phyloP scores from a whole-genome alignment of 2,329 filamentous ascomycete genomes.

The Drechslerella dactyloides region DNA sequence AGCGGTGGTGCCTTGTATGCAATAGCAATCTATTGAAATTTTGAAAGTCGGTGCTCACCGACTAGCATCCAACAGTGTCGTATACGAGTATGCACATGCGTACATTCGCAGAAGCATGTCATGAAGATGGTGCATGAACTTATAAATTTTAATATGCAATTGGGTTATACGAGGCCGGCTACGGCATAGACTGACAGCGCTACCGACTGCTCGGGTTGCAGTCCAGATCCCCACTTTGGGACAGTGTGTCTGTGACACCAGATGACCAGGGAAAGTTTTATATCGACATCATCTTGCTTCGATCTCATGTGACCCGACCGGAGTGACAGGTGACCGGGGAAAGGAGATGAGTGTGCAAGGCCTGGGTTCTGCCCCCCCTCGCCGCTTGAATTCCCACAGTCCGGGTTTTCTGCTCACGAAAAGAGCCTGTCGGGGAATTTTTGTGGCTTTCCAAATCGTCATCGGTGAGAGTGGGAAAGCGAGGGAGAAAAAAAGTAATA shows the following conservation, averaged over 20 bases:
- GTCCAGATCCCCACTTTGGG: conserved; percentile 41
- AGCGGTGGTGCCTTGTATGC: not conserved
- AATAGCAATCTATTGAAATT: too few relatives aligned
- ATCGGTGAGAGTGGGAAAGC: conserved; percentile 24
- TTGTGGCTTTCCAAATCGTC: conserved; percentile 42
- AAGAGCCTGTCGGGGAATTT: conserved; percentile 46
- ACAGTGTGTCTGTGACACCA: conserved; percentile 40
- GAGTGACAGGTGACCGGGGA: conserved; percentile 45
- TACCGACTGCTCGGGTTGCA: conserved; percentile 4
- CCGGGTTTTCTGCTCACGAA: not conserved
- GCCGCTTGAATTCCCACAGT: not conserved
- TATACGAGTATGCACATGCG: not conserved
- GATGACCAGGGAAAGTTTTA: conserved; percentile 49
- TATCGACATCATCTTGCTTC: conserved; percentile 41
- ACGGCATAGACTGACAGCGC: not conserved
- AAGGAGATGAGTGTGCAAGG: conserved; percentile 2
- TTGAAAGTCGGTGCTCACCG: too few relatives aligned
- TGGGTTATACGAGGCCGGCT: not conserved
- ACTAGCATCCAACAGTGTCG: not conserved
- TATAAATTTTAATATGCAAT: conserved; percentile 5
- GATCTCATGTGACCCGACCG: conserved; percentile 50
- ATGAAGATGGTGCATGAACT: conserved; percentile 3
- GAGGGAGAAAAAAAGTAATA: conserved; percentile 25
- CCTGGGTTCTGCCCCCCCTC: not conserved
- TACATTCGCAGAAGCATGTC: not conserved